Percentiles rank a stretch among this genome's conserved stretches.
Evolutionary conservation across 192 early-diverging fungal genomes (phyloP).

Genomic region (Linnemannia schmuckeri): DNA sequence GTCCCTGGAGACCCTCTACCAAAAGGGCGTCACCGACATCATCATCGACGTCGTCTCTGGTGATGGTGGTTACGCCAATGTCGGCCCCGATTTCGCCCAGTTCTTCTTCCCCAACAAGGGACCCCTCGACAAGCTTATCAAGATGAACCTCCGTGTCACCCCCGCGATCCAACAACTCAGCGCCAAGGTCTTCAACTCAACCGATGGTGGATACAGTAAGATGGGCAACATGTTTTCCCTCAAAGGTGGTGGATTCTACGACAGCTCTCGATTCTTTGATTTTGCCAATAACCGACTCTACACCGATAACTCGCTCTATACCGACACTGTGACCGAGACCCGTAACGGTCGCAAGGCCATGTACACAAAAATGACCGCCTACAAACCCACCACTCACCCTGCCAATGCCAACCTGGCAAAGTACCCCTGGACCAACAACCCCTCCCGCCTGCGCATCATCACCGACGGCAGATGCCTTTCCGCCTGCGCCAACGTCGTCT

Average conservation of each 20-base stretch:
- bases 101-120: conserved; percentile 22
- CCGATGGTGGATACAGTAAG: not conserved
- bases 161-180: conserved; percentile 4
- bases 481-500: conserved; percentile 3
- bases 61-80: conserved; percentile 6
- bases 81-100: conserved; percentile 10
- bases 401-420: not conserved
- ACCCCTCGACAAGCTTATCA: conserved; percentile 6
- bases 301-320: conserved; percentile 14
- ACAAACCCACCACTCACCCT: not conserved
- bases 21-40: conserved; percentile 14
- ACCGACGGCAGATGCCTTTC: conserved; percentile 18
- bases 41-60: conserved; percentile 7
- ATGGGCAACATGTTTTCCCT: conserved; percentile 8
- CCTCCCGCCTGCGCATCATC: conserved; percentile 5
- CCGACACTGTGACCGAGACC: not conserved
- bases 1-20: conserved; percentile 5
- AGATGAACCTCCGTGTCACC: conserved; percentile 11
- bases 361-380: conserved; percentile 11
- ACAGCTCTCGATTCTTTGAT: conserved; percentile 9
- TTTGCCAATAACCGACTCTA: conserved; percentile 3
- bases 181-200: not conserved
- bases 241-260: conserved; percentile 1
- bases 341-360: not conserved
- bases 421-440: conserved; percentile 25